These are phyloP conservation scores for Barnettozyma hawaiiensis DNA, from an alignment of 1,139 yeast species.

Conservation along the genomic window DNA sequence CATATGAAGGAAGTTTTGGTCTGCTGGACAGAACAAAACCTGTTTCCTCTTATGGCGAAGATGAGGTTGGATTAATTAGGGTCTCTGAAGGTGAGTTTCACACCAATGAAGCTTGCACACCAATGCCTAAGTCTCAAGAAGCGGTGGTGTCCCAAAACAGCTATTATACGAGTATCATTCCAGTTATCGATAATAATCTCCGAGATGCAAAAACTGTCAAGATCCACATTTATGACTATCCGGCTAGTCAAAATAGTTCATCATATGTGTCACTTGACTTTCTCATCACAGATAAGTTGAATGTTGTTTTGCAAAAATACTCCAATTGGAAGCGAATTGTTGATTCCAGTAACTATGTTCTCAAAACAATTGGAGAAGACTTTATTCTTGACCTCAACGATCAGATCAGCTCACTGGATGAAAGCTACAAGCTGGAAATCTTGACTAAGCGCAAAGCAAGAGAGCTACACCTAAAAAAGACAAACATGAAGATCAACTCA, in stretches of 20 bases:
- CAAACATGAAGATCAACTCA: conserved; percentile 8
- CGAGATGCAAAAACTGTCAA: conserved; percentile 26
- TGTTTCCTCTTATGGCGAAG: conserved; percentile 58
- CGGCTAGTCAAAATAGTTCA: conserved; percentile 26
- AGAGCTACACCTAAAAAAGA: conserved; percentile 17
- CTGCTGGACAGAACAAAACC: conserved; percentile 51
- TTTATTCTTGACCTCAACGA: conserved; percentile 31
- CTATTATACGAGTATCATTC: conserved; percentile 33
- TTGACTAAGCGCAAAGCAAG: conserved; percentile 20
- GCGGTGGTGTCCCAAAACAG: conserved; percentile 24
- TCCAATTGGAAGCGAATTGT: conserved; percentile 30
- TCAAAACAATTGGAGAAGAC: conserved; percentile 29
- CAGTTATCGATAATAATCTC: conserved; percentile 20
- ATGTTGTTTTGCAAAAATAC: conserved; percentile 30
- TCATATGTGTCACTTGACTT: conserved; percentile 27
- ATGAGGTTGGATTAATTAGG: conserved; percentile 55
- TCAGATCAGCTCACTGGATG: conserved; percentile 33
- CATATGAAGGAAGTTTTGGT: conserved; percentile 70
- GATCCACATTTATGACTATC: conserved; percentile 30
- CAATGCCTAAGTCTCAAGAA: conserved; percentile 40
- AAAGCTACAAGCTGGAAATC: conserved; percentile 20
- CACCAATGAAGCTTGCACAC: conserved; percentile 41
- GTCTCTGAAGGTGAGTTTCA: conserved; percentile 34
- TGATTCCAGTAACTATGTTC: conserved; percentile 30
- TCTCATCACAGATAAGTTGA: conserved; percentile 29